phyloP scores from a whole-genome alignment of 305 asterid species.

The Andrographis paniculata region DNA sequence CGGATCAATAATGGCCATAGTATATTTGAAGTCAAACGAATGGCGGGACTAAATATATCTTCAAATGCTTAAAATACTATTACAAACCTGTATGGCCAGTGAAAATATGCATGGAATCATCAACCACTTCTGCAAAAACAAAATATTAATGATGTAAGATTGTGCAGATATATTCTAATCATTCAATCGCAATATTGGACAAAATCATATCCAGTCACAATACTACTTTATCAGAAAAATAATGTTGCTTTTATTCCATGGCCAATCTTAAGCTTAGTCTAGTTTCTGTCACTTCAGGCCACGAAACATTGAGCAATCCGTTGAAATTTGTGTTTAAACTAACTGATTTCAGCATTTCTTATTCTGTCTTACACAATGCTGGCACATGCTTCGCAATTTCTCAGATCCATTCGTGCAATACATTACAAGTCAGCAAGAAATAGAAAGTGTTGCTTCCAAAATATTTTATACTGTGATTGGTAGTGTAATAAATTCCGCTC shows the following conservation, averaged over 20 bases:
- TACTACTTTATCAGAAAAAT: slow-evolving; percentile 5
- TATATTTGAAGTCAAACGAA: neutral
- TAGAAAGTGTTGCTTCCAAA: slow-evolving; percentile 1
- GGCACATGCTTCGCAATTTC: neutral
- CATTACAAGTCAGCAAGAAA: neutral
- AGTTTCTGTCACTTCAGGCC: neutral
- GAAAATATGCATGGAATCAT: slow-evolving; percentile 76
- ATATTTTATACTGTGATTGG: neutral
- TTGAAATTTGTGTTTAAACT: neutral
- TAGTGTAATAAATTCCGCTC: neutral
- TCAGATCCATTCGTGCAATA: neutral
- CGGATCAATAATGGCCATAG: neutral
- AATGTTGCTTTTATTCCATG: slow-evolving; percentile 1
- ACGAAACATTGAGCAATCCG: neutral
- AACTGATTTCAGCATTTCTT: neutral
- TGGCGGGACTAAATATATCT: neutral
- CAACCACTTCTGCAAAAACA: slow-evolving; percentile 53
- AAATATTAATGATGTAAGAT: slow-evolving; percentile 13
- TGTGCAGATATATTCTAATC: slow-evolving; percentile 1
- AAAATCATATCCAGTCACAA: neutral
- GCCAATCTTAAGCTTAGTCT: neutral
- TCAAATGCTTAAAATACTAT: slow-evolving; percentile 9
- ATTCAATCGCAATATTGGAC: neutral
- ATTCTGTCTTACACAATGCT: neutral
- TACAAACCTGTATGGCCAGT: slow-evolving; percentile 70